phyloP scores from a whole-genome alignment of 176 grass and related monocot species.

The Urochloa ruziziensis region DNA sequence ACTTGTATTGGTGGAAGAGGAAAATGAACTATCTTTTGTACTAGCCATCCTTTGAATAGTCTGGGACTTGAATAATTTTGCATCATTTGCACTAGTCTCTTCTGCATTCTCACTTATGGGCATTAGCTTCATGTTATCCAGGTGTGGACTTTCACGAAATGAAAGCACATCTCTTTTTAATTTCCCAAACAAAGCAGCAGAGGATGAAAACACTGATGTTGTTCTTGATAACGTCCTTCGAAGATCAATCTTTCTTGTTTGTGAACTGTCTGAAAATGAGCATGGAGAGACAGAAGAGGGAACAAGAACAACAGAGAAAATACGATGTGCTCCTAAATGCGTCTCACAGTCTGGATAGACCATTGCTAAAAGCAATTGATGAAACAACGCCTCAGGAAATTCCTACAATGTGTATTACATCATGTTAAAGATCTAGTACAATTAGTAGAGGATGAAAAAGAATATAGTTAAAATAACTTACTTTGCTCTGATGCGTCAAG shows the following conservation, averaged over 20 bases:
- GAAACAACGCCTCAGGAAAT: constrained; percentile 95
- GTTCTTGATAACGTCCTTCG: constrained; percentile 72
- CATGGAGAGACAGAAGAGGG: constrained; percentile 81
- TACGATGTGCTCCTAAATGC: constrained; percentile 73
- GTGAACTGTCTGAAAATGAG: constrained; percentile 37
- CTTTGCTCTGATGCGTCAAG: constrained; percentile 76
- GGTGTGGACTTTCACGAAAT: constrained; percentile 45
- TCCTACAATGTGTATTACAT: constrained; percentile 43
- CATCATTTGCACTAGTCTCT: constrained; percentile 38
- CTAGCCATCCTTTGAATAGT: constrained; percentile 57
- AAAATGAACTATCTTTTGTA: constrained; percentile 33
- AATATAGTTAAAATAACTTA: constrained; percentile 37
- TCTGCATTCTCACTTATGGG: constrained; percentile 53
- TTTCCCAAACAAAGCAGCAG: constrained; percentile 93
- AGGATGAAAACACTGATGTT: constrained; percentile 95
- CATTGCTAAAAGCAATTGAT: constrained; percentile 89
- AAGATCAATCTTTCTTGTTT: constrained; percentile 44
- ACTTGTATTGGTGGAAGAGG: constrained; percentile 39
- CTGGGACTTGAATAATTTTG: constrained; percentile 57
- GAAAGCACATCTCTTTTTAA: constrained; percentile 75
- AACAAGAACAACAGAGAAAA: constrained; percentile 95
- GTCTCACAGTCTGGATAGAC: constrained; percentile 82
- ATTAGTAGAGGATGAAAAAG: constrained; percentile 3
- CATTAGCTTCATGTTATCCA: constrained; percentile 44
- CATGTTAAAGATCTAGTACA: constrained; percentile 10